Base-by-base conservation (phyloP, 169 alveolate genomes). In the Plasmodium relictum region DNA sequence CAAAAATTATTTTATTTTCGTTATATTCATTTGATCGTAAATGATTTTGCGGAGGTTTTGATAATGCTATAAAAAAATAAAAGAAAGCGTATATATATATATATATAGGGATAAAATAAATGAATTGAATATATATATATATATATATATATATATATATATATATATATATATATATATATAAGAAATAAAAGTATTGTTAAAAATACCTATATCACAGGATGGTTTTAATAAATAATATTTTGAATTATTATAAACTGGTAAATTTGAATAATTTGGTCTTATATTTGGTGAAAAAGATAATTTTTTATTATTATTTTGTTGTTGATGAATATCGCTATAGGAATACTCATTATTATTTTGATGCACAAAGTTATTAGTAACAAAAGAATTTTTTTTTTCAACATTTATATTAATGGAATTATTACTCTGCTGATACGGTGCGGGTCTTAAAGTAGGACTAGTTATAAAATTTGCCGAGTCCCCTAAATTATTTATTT, bases 371-470 rank as follows among this genome's bases (percentile, higher is more conserved):
- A 22, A 73, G 24, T 20, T 73, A 16, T 73, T 73, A 16, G 88
- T 26, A n/a, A 73, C 42, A 48, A 73, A 22, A 5, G 39, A 58
- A 63, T 73, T 58, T 31, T 65, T 73, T 56, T 61, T 73, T 6
- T 73, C 88, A 7, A 73, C 48, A 6, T 58, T 39, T 42, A 73
- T 56, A 65, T 48, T 73, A 9, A 73, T 20, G 0, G 88, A n/a
- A 41, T 18, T 73, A 48, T 24, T 73, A 45, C 14, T 56, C n/a
- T 73, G 73, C 7, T 59, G 88, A 5, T 42, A 31, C 5, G 88
- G 73, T 18, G 88, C 73, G 6, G 88, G 58, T 4, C 71, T 73
- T 37, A 73, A 73, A 24, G 73, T 73, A 16, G 88, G 88, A 37
- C 50, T 22, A 20, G 69, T 6, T 20, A n/a, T 7, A 59, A 58